phyloP scores from a whole-genome alignment of 345 rosid genomes.

The Kernera saxatilis region DNA sequence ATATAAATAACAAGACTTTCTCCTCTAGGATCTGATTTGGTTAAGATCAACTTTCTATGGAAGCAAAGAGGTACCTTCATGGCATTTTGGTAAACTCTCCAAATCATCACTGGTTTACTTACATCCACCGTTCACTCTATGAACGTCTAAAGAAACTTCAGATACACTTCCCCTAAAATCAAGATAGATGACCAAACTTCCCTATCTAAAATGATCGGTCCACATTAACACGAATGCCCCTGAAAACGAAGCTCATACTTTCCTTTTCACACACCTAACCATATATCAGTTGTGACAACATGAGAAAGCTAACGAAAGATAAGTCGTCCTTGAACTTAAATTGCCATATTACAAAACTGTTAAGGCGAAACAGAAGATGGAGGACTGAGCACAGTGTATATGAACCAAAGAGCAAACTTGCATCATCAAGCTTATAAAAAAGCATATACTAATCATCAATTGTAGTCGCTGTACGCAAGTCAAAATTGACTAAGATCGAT shows the following conservation, averaged over 20 bases:
- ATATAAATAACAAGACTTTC: neutral
- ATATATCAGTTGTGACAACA: neutral
- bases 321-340: neutral
- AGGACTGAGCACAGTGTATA: neutral
- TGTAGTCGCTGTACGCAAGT: neutral
- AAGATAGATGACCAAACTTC: constrained; percentile 1
- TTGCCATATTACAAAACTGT: neutral
- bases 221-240: no score
- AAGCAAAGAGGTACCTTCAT: neutral
- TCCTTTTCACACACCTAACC: neutral
- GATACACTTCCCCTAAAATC: neutral
- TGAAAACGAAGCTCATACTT: neutral
- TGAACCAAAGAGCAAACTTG: neutral
- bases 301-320: neutral
- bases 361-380: neutral
- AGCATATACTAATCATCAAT: neutral
- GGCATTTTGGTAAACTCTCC: neutral
- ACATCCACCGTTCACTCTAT: neutral
- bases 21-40: neutral
- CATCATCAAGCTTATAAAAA: neutral
- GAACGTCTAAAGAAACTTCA: neutral
- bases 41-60: neutral
- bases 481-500: neutral
- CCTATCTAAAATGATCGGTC: neutral
- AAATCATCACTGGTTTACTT: neutral